phyloP scores from a whole-genome alignment of 225 moss, liverwort and hornwort genomes.

The Lunularia cruciata region DNA sequence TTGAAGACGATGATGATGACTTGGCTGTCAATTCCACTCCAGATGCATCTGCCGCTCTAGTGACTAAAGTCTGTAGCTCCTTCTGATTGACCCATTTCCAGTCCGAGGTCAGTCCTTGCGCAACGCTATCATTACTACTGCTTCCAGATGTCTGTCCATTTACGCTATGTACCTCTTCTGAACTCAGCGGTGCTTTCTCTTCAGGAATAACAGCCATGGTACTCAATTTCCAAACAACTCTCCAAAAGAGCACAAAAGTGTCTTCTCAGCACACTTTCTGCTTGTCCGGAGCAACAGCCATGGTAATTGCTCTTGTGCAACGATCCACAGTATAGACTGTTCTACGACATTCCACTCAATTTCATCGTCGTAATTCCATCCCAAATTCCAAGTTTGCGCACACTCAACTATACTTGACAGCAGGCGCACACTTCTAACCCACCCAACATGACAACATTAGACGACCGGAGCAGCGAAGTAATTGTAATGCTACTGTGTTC shows the following conservation, averaged over 20 bases:
- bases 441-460: too few relatives aligned
- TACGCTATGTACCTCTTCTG: not conserved
- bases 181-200: not conserved
- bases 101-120: conserved; percentile 3
- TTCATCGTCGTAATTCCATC: not conserved
- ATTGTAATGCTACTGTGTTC: not conserved
- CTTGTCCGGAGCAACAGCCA: conserved; percentile 1
- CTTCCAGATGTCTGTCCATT: conserved; percentile 10
- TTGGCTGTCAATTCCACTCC: conserved; percentile 20
- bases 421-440: too few relatives aligned
- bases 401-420: not conserved
- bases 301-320: not conserved
- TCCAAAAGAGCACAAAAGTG: too few relatives aligned
- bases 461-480: not conserved
- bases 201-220: conserved; percentile 8
- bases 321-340: not conserved
- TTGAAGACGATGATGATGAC: conserved; percentile 4
- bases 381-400: not conserved
- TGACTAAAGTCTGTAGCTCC: conserved; percentile 17
- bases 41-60: conserved; percentile 9
- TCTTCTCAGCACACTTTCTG: too few relatives aligned
- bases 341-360: not conserved
- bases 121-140: not conserved
- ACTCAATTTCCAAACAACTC: too few relatives aligned
- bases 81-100: conserved; percentile 16